Base-by-base conservation (phyloP, 1,139 yeast species). In the Sugiyamaella pinicola region DNA sequence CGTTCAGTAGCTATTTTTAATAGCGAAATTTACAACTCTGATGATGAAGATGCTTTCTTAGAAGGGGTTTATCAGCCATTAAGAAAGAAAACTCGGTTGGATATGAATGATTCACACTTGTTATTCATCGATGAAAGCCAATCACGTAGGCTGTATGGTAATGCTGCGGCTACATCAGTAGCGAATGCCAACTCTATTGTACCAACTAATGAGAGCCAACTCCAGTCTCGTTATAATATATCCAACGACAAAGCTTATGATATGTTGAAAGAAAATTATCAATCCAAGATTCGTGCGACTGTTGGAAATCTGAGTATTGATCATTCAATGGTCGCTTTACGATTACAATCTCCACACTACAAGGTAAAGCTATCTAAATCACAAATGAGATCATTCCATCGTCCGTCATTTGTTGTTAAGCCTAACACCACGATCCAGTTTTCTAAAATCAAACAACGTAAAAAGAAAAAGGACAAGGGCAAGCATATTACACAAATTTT, bases 221-320 rank as follows among this genome's bases (percentile, higher is more conserved):
- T 85, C 35, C 77, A 74, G 45, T 67, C 73, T 60, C 82, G 82
- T 59, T 91, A 87, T 70, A 87, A 88, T 66, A 78, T 91, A 37
- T 90, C 97, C 8, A 95, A 95, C 69, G 99, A 95, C 69, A 78
- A 81, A 42, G 87, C 86, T 45, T 95, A 95, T 67, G 96, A 88
- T 55, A 71, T 85, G 54, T 75, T 95, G 63, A 87, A 86, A 65
- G 87, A 84, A 58, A 91, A 90, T 62, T 90, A 91, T 67, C 95
- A 89, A 66, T 84, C 96, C 45, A 91, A 89, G 73, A 89, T 93
- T 34, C 83, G 99, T 68, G 84, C 96, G 4, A 95, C 96, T 18
- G 84, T 95, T 64, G 96, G 98, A 54, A 89, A 93, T 61, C 76
- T 95, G 59, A 85, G 81, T 54, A 90, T 95, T 57, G 99, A 95